phyloP scores from a whole-genome alignment of 441 rosid genomes.

The Sinapis alba region DNA sequence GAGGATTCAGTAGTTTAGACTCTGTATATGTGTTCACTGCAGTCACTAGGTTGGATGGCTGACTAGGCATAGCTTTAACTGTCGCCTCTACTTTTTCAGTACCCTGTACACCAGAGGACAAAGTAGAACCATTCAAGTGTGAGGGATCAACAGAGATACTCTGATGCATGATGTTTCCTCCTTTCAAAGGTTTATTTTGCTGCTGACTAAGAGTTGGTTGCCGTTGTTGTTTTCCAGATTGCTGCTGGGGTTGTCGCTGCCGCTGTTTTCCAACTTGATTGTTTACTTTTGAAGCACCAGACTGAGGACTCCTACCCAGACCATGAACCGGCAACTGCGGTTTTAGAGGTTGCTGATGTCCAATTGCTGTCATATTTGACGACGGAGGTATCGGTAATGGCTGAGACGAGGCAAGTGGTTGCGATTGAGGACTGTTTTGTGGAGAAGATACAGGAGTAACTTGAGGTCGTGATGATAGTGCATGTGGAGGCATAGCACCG shows the following conservation, averaged over 20 bases:
- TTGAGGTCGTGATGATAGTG: constrained; percentile 54
- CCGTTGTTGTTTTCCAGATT: constrained; percentile 46
- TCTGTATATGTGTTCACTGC: constrained; percentile 51
- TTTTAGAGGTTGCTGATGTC: constrained; percentile 67
- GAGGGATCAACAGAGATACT: constrained; percentile 61
- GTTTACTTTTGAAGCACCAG: constrained; percentile 48
- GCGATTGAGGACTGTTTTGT: constrained; percentile 69
- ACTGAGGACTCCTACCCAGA: constrained; percentile 55
- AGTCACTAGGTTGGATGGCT: constrained; percentile 61
- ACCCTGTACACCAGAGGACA: constrained; percentile 46
- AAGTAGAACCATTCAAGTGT: constrained; percentile 63
- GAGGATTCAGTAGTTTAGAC: constrained; percentile 57
- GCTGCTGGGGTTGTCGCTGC: constrained; percentile 54
- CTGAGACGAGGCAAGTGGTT: constrained; percentile 61
- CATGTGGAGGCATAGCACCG: constrained; percentile 57
- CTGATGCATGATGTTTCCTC: constrained; percentile 77
- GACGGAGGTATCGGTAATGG: constrained; percentile 53
- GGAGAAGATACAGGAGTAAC: constrained; percentile 58
- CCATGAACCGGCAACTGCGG: constrained; percentile 61
- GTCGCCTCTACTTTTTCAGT: constrained; percentile 67
- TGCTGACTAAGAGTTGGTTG: constrained; percentile 61
- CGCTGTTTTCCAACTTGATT: constrained; percentile 87
- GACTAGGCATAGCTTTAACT: constrained; percentile 61
- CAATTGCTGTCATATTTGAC: constrained; percentile 59
- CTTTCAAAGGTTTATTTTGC: constrained; percentile 67